Base-by-base conservation (phyloP, 768 basidiomycete genomes). In the Phlebiopsis gigantea region DNA sequence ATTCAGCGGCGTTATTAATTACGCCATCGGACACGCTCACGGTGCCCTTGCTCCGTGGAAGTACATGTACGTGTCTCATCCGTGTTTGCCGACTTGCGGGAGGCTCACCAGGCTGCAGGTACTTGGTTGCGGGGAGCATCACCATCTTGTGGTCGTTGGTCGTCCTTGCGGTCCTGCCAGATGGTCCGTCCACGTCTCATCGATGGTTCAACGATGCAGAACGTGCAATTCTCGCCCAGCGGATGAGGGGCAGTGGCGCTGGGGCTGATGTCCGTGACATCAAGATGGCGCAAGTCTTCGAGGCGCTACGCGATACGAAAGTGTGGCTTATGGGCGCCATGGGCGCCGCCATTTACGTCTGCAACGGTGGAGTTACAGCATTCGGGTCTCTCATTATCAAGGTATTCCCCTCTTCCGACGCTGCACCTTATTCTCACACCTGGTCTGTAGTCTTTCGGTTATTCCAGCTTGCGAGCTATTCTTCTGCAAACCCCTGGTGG, bases 371-470 rank as follows among this genome's bases (percentile, higher is more conserved):
- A 21, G 56, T 57, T 7, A 57, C 56, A 3, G 56, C 51, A n/a
- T 57, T 57, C 28, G 56, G 56, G 10, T 57, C 56, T 1, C 50
- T 57, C 26, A 57, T 57, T 21, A 53, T 57, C 49, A 57, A 57
- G 29, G 56, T 52, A 10, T 14, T 30, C 15, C 15, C 12, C 7
- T 24, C 21, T 22, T 34, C 50, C 6, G n/a, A 1, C n/a, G 9
- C 21, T 22, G 50, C 34, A 14, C 21, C 4, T 22, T 45, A 2
- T 19, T n/a, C 50, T 51, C 7, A 30, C 14, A 2, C 25, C 6
- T 2, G 14, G 17, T 22, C 8, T 26, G 12, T 21, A 57, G 56
- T 48, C 46, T 29, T 57, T 57, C 25, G 56, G 56, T 19, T 57
- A 57, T 26, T 57, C 56, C 2, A 52, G 49, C 14, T 39, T 57